Base-by-base conservation (phyloP, 2,329 filamentous ascomycete genomes). In the Colletotrichum sp. region DNA sequence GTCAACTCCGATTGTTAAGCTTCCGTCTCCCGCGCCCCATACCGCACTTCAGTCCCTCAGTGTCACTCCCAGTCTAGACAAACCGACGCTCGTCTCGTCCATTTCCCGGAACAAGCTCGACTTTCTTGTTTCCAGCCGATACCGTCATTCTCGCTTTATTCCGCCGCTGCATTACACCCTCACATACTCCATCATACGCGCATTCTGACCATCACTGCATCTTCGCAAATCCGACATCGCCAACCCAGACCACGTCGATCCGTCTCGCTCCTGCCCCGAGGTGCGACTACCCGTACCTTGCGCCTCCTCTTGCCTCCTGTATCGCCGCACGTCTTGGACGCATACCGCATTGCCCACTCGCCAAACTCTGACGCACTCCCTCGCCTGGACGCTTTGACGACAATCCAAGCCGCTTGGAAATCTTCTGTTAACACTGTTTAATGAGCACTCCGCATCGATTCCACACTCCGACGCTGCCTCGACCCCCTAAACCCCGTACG, bases 1-100 rank as follows among this genome's bases (percentile, higher is more conserved):
- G 63, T 65, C 69, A 65, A 48, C 73, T 72, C 73, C 74, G 74
- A 76, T 76, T 76, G 74, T 74, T 74, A 75, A 75, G 70, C 74
- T 75, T 75, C 70, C 70, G 74, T 65, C 58, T 75, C 74, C 74
- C 70, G 74, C 64, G 74, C 74, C 74, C 74, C 70, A 74, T 73
- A 64, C 64, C 58, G 43, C 43, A 52, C 43, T n/a, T 52, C 43
- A 52, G 43, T 52, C 43, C 43, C 43, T 52, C 21, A 18, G 52
- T 66, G 57, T 36, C 24, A 52, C 16, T 21, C 60, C 36, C 30
- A 43, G 43, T 21, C 43, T 26, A 58, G 38, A n/a, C 69, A 55
- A 36, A 72, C 63, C 36, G 32, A 32, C 43, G n/a, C 48, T 67
- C 43, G 34, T 28, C 12, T 60, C 69, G 43, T 43, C 34, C 61